Evolutionary conservation across 2,329 filamentous ascomycete species (phyloP).

Genomic region (Colletotrichum chlorophyti): DNA sequence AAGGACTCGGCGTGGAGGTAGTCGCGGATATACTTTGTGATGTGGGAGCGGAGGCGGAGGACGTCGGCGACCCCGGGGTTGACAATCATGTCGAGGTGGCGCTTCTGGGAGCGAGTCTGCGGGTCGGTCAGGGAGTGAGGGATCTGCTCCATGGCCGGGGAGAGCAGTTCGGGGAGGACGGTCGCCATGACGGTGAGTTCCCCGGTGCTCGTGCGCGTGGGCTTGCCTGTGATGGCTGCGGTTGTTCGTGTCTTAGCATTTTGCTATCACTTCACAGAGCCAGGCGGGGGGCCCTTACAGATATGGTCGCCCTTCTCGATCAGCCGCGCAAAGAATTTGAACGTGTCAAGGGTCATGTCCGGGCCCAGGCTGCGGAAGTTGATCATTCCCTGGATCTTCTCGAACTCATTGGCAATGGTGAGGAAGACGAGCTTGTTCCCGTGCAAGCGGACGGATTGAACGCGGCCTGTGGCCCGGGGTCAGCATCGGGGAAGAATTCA

Average conservation of each 20-base stretch:
- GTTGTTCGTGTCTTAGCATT: conserved; percentile 17
- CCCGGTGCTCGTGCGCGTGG: conserved; percentile 73
- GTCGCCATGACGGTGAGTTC: conserved; percentile 77
- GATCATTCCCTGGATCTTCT: conserved; percentile 78
- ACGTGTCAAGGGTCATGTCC: conserved; percentile 46
- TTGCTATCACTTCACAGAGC: neutral
- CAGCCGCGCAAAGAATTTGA: conserved; percentile 68
- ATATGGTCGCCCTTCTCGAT: conserved; percentile 84
- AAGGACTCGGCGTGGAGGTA: conserved; percentile 78
- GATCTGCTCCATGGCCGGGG: conserved; percentile 81
- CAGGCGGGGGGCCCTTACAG: conserved; percentile 61
- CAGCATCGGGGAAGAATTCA: conserved; percentile 20
- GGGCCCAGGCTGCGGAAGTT: conserved; percentile 60
- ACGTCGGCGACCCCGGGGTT: conserved; percentile 72
- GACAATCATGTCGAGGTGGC: conserved; percentile 87
- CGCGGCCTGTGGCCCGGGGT: conserved; percentile 63
- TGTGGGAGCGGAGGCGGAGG: conserved; percentile 74
- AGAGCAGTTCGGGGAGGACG: conserved; percentile 73
- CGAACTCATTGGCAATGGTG: conserved; percentile 76
- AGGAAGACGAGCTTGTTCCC: conserved; percentile 86
- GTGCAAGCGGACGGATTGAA: conserved; percentile 73
- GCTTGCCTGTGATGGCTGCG: conserved; percentile 72
- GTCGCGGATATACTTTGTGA: conserved; percentile 76
- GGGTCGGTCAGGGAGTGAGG: conserved; percentile 74
- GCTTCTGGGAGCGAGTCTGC: conserved; percentile 76